Evolutionary conservation across 306 rosid species (phyloP).

Genomic region (Malus sylvestris): DNA sequence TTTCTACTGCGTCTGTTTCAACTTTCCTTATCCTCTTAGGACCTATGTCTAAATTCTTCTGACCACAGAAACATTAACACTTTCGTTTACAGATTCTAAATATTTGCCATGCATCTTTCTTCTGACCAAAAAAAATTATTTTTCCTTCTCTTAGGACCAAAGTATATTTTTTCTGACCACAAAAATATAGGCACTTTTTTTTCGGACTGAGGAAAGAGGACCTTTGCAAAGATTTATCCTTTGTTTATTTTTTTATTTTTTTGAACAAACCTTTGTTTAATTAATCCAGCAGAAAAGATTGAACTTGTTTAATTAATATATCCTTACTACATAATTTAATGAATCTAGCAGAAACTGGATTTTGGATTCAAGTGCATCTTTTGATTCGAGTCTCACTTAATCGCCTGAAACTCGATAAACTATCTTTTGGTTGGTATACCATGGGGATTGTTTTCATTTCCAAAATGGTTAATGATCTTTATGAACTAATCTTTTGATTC

Average conservation of each 20-base stretch:
- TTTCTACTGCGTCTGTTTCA: not conserved
- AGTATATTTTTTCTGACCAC: constrained; percentile 25
- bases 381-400: not conserved
- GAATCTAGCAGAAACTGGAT: constrained; percentile 13
- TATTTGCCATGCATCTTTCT: not conserved
- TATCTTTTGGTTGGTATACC: not conserved
- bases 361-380: not conserved
- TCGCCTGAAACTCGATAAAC: too few relatives aligned
- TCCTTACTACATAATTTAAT: not conserved
- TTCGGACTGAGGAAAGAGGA: not conserved
- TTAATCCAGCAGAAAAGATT: too few relatives aligned
- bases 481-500: not conserved
- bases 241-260: not conserved
- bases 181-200: constrained; percentile 2
- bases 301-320: too few relatives aligned
- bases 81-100: not conserved
- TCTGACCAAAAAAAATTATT: not conserved
- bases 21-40: constrained; percentile 20
- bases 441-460: not conserved
- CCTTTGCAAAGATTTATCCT: not conserved
- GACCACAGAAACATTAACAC: constrained; percentile 20
- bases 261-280: not conserved
- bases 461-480: not conserved
- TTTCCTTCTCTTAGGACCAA: constrained; percentile 16
- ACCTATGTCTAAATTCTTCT: constrained; percentile 9